Conservation (phyloP, 2,329 filamentous ascomycete species). For the Aspergillus sojae region DNA sequence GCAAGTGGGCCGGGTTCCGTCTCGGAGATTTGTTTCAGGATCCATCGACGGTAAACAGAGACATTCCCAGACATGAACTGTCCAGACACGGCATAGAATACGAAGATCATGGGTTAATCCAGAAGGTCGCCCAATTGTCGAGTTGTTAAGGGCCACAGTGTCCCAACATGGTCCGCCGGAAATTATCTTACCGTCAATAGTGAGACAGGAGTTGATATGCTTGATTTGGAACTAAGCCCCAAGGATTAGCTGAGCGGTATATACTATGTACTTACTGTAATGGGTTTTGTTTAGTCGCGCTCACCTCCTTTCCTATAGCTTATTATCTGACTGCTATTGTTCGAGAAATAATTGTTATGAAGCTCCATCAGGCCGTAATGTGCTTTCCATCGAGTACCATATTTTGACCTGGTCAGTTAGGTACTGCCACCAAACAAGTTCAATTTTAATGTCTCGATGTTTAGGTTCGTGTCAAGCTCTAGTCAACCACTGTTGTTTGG, state of each 20-base stretch:
- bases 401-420: too few relatives aligned
- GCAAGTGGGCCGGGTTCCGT: background rate
- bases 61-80: background rate
- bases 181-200: background rate
- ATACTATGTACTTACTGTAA: background rate
- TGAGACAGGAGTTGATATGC: background rate
- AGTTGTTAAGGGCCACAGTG: background rate
- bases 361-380: background rate
- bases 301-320: too few relatives aligned
- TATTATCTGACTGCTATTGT: too few relatives aligned
- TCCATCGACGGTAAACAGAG: background rate
- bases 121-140: background rate
- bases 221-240: background rate
- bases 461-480: background rate
- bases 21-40: background rate
- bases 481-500: background rate
- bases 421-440: too few relatives aligned
- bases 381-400: too few relatives aligned
- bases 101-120: background rate
- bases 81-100: background rate
- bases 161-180: too few relatives aligned
- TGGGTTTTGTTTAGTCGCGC: background rate
- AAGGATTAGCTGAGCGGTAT: background rate
- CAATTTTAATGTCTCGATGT: too few relatives aligned
- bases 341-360: accelerated